Evolutionary conservation across 371 early-diverging fungal genomes (phyloP).

Genomic region (Capillidium rhysosporum): DNA sequence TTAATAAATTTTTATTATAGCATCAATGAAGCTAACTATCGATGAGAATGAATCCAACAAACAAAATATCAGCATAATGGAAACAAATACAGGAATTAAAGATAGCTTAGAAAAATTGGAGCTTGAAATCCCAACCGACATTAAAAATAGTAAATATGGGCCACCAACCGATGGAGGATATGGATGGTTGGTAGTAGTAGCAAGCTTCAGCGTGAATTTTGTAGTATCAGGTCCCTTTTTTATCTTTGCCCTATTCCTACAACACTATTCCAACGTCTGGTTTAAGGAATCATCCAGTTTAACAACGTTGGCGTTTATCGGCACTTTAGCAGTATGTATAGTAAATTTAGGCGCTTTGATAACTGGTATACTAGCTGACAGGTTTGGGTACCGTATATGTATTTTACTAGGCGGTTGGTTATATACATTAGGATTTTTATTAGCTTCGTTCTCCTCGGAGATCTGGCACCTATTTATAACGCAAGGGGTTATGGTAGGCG

Average conservation of each 20-base stretch:
- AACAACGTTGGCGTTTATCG: background rate
- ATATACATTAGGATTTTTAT: background rate
- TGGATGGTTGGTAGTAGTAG: slow-evolving; percentile 20
- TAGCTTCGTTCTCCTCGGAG: slow-evolving; percentile 6
- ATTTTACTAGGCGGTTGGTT: background rate
- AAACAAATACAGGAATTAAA: no score
- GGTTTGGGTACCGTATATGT: background rate
- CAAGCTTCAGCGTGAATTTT: slow-evolving; percentile 18
- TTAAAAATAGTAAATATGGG: background rate
- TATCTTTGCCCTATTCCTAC: slow-evolving; percentile 22
- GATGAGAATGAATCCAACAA: no score
- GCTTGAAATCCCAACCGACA: background rate
- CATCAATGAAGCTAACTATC: no score
- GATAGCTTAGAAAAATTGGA: no score
- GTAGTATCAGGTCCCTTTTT: slow-evolving; percentile 20
- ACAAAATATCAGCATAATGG: no score
- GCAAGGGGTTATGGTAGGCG: slow-evolving; percentile 26
- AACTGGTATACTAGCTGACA: background rate
- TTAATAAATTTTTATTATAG: no score
- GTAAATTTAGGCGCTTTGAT: background rate
- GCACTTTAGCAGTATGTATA: background rate
- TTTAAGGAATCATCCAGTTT: background rate
- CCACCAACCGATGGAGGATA: slow-evolving; percentile 2
- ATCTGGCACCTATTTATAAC: slow-evolving; percentile 33
- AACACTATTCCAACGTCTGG: slow-evolving; percentile 9